Percentiles rank a stretch among this genome's conserved stretches.
Conservation (phyloP, 2,329 filamentous ascomycete genomes). For the Fusarium redolens region DNA sequence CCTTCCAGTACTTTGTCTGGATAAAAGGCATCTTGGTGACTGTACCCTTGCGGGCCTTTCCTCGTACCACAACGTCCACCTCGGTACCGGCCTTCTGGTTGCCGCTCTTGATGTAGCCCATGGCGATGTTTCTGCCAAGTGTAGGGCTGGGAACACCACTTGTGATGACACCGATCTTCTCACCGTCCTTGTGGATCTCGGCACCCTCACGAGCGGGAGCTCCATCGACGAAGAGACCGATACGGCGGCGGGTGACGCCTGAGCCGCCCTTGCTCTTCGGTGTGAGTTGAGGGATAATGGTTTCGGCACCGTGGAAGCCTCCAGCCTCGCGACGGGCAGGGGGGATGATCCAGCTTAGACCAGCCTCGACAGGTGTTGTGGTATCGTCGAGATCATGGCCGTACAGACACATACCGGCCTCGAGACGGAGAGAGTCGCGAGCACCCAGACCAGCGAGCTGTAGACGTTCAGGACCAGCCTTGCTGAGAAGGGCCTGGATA, state of each 20-base stretch:
- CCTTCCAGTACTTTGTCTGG: conserved; percentile 75
- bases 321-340: conserved; percentile 75
- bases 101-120: conserved; percentile 89
- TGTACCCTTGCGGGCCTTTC: conserved; percentile 77
- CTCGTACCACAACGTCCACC: conserved; percentile 80
- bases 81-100: conserved; percentile 87
- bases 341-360: conserved; percentile 81
- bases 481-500: conserved; percentile 75
- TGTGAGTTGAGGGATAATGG: conserved; percentile 81
- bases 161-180: conserved; percentile 82
- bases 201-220: conserved; percentile 92
- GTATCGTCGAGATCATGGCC: conserved; percentile 93
- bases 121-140: conserved; percentile 90
- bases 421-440: conserved; percentile 89
- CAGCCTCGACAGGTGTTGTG: conserved; percentile 69
- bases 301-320: conserved; percentile 86
- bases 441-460: conserved; percentile 90
- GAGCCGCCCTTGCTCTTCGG: conserved; percentile 77
- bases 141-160: conserved; percentile 91
- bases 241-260: conserved; percentile 77
- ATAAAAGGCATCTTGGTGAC: conserved; percentile 93
- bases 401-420: conserved; percentile 99
- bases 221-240: conserved; percentile 86
- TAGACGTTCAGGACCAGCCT: conserved; percentile 70
- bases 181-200: conserved; percentile 74